phyloP scores from a whole-genome alignment of 2,329 filamentous ascomycete genomes.

The Ascomycota sp. region DNA sequence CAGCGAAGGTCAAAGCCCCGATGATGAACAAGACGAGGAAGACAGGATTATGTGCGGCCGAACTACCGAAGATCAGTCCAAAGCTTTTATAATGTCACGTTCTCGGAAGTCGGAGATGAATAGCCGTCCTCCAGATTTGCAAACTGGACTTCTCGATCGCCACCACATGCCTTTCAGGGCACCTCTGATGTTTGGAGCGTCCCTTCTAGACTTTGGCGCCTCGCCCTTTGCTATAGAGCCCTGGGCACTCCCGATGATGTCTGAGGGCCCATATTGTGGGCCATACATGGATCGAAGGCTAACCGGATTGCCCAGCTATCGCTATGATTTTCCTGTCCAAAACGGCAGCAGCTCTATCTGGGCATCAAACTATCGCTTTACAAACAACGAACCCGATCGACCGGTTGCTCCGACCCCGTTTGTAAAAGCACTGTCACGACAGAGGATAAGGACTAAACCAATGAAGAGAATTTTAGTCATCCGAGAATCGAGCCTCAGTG shows the following conservation, averaged over 20 bases:
- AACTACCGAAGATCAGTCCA: background rate
- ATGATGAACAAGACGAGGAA: slow-evolving; percentile 3
- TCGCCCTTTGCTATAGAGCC: slow-evolving; percentile 3
- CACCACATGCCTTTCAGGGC: slow-evolving; percentile 2
- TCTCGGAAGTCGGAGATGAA: too few relatives aligned
- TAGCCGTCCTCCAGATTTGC: background rate
- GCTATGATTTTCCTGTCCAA: slow-evolving; percentile 13
- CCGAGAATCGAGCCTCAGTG: background rate
- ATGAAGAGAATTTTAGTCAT: slow-evolving; percentile 1
- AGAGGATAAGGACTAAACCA: slow-evolving; percentile 2
- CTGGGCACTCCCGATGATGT: slow-evolving; percentile 2
- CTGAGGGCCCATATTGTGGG: too few relatives aligned
- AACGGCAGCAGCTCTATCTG: slow-evolving; percentile 13
- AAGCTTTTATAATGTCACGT: too few relatives aligned
- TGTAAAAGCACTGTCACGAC: slow-evolving; percentile 1
- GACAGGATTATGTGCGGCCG: slow-evolving; percentile 4
- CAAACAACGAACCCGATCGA: slow-evolving; percentile 4
- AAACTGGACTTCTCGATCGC: slow-evolving; percentile 2
- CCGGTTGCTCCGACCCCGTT: background rate
- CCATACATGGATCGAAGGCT: slow-evolving; percentile 1
- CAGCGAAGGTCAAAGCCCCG: background rate
- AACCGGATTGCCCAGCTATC: slow-evolving; percentile 5
- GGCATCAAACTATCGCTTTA: slow-evolving; percentile 7
- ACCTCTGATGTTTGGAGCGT: slow-evolving; percentile 4
- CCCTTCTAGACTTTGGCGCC: slow-evolving; percentile 5